Evolutionary conservation across 768 basidiomycete genomes (phyloP), one percentile per base, ranked within the genome.

Genomic region (Rhodotorula toruloides): DNA sequence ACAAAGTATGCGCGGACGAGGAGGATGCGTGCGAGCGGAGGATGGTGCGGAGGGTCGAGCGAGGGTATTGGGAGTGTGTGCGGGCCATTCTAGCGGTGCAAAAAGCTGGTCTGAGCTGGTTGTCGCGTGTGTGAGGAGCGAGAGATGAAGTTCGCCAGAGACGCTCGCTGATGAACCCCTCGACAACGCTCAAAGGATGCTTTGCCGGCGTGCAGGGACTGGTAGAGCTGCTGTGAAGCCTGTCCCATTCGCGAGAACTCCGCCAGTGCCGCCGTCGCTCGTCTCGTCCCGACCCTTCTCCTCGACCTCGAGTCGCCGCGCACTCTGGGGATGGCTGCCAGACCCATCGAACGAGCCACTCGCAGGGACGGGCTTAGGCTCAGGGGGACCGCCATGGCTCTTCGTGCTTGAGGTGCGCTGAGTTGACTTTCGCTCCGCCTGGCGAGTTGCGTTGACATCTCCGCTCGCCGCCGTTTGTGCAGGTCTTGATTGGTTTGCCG

Each of bases 401-500:
- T 61, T 67, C 29, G 14, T 71, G n/a, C n/a, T n/a, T n/a, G n/a
- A n/a, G n/a, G n/a, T n/a, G n/a, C n/a, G n/a, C n/a, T n/a, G n/a
- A n/a, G n/a, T n/a, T n/a, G n/a, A n/a, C n/a, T n/a, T n/a, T n/a
- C n/a, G n/a, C n/a, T n/a, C n/a, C n/a, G n/a, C n/a, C n/a, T n/a
- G n/a, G n/a, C n/a, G n/a, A n/a, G n/a, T n/a, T n/a, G n/a, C n/a
- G n/a, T n/a, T n/a, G n/a, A n/a, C n/a, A n/a, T n/a, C n/a, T n/a
- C n/a, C n/a, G n/a, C n/a, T n/a, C n/a, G n/a, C n/a, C n/a, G n/a
- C n/a, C n/a, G n/a, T n/a, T n/a, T 22, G 8, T 47, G 1, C 37
- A 63, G 29, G 76, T 79, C 3, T 19, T 80, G 0, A 31, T 78
- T 19, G 81, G 81, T 0, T 66, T 82, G 0, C 81, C 81, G 0